Conservation (phyloP, 768 basidiomycete species). For the Macrocybe gigantea region DNA sequence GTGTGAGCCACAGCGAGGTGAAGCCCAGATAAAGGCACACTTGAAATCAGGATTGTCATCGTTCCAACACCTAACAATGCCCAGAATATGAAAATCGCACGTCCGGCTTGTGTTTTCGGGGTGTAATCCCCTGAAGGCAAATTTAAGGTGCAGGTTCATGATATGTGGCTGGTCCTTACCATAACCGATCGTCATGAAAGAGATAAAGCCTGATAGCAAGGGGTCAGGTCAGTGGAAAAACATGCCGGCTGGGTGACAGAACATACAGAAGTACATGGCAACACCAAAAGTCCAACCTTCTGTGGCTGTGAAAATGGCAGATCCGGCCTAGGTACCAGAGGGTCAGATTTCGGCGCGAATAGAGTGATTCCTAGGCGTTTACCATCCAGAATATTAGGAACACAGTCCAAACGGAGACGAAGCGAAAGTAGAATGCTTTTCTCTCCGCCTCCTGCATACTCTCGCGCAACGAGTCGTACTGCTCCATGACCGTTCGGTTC, state of each 20-base stretch:
- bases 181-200: constrained; percentile 74
- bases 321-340: constrained; percentile 46
- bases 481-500: constrained; percentile 10
- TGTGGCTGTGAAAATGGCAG: constrained; percentile 60
- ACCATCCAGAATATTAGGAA: constrained; percentile 82
- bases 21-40: constrained; percentile 28
- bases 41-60: constrained; percentile 70
- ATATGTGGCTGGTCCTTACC: constrained; percentile 20
- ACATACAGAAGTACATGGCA: constrained; percentile 70
- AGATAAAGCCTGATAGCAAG: constrained; percentile 47
- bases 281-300: constrained; percentile 63
- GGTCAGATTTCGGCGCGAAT: neutral
- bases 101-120: constrained; percentile 61
- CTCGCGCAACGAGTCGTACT: constrained; percentile 24
- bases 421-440: constrained; percentile 51
- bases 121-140: constrained; percentile 44
- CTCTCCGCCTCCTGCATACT: constrained; percentile 37
- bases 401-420: constrained; percentile 47
- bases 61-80: constrained; percentile 70
- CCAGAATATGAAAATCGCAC: constrained; percentile 76
- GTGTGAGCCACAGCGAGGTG: neutral
- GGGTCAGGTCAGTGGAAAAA: neutral
- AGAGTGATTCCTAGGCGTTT: constrained; percentile 10
- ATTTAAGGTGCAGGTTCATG: neutral
- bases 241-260: neutral